These are phyloP conservation scores for Tetrapyrgos nigripes DNA, from an alignment of 1,284 basidiomycete genomes.

Conservation along the genomic window DNA sequence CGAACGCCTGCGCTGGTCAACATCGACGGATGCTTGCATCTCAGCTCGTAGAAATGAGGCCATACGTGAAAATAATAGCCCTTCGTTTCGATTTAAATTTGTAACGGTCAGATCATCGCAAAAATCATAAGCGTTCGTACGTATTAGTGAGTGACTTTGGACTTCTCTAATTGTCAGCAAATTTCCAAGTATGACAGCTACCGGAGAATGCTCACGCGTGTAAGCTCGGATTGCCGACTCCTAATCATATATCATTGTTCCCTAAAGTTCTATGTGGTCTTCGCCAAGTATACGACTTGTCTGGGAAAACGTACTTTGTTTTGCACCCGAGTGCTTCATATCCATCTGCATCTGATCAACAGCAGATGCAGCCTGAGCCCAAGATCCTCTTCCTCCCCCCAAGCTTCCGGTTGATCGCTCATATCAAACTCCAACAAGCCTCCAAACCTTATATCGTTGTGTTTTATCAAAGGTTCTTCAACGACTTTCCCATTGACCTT, in stretches of 20 bases:
- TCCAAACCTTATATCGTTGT: slow-evolving; percentile 62
- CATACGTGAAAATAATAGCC: no score
- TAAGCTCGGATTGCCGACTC: neutral
- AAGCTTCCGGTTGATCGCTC: slow-evolving; percentile 44
- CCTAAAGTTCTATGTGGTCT: neutral
- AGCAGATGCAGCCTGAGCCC: neutral
- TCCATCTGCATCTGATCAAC: no score
- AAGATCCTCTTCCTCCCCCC: slow-evolving; percentile 18
- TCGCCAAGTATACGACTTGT: neutral
- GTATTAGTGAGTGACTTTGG: no score
- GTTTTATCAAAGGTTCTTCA: slow-evolving; percentile 54
- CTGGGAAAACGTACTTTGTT: neutral
- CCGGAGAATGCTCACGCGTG: no score
- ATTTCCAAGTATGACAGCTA: no score
- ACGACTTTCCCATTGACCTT: slow-evolving; percentile 55
- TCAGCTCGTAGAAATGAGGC: no score
- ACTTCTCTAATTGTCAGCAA: no score
- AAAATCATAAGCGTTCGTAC: no score
- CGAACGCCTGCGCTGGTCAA: no score
- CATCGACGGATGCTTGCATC: no score
- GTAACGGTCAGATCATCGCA: no score
- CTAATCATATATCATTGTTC: neutral
- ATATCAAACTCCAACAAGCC: slow-evolving; percentile 71
- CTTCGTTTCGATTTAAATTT: no score
- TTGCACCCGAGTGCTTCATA: neutral